Evolutionary conservation across 805 yeast species (phyloP).

Genomic region (Cephaloascus albidus): DNA sequence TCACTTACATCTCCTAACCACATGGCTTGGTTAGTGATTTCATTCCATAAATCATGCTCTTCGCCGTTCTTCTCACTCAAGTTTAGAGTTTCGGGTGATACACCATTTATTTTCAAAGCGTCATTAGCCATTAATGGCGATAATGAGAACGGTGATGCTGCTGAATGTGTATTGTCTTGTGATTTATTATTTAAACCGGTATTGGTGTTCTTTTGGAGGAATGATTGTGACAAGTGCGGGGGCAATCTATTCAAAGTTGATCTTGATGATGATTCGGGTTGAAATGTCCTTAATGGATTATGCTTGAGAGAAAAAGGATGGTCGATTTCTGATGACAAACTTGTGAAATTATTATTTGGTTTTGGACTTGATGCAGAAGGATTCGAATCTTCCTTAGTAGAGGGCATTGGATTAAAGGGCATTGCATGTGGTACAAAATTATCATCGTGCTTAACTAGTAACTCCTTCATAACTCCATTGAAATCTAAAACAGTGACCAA

Average conservation of each 20-base stretch:
- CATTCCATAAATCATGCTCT: conserved; percentile 60
- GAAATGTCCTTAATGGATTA: not conserved
- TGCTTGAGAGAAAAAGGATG: too few relatives aligned
- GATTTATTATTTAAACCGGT: not conserved
- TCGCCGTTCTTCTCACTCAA: conserved; percentile 14
- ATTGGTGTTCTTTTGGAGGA: not conserved
- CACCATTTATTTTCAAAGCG: conserved; percentile 4
- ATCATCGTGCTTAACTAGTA: conserved; percentile 51
- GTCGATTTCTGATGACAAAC: not conserved
- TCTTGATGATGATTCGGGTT: not conserved
- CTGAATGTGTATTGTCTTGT: not conserved
- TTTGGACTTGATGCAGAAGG: conserved; percentile 1
- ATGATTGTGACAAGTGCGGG: too few relatives aligned
- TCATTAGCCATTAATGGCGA: not conserved
- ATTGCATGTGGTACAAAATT: conserved; percentile 9
- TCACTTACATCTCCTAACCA: conserved; percentile 51
- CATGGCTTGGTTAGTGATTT: conserved; percentile 66
- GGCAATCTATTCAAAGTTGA: not conserved
- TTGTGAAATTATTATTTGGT: not conserved
- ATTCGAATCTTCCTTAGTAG: not conserved
- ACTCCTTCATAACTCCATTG: conserved; percentile 50
- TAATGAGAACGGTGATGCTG: not conserved
- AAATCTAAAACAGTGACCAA: conserved; percentile 59
- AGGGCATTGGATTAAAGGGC: not conserved
- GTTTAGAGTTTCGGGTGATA: conserved; percentile 6